These are phyloP conservation scores for Claviceps paspali DNA, from an alignment of 2,329 filamentous ascomycete species.

Conservation along the genomic window DNA sequence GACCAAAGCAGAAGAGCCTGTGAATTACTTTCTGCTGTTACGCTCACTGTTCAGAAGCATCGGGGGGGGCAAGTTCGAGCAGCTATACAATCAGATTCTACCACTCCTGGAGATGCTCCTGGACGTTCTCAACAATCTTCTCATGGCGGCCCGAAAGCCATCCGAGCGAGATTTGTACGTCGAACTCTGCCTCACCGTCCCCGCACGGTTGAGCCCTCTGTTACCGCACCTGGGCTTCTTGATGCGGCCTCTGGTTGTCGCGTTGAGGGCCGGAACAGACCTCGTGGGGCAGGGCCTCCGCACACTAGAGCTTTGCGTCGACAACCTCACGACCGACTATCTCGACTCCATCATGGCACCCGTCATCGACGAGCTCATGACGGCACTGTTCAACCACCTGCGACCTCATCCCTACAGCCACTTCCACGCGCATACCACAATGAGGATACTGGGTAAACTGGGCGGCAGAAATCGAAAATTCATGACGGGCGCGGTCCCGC, in stretches of 20 bases:
- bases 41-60: constrained; percentile 92
- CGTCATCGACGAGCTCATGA: constrained; percentile 98
- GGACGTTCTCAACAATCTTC: constrained; percentile 88
- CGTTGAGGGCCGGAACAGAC: constrained; percentile 78
- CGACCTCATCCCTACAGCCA: constrained; percentile 90
- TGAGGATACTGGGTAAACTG: constrained; percentile 91
- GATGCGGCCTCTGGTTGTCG: constrained; percentile 95
- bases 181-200: constrained; percentile 90
- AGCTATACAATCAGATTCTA: constrained; percentile 94
- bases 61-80: constrained; percentile 90
- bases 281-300: constrained; percentile 86
- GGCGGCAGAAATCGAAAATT: constrained; percentile 93
- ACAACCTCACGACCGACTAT: constrained; percentile 95
- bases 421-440: constrained; percentile 93
- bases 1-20: constrained; percentile 88
- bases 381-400: constrained; percentile 88
- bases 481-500: constrained; percentile 73
- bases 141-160: constrained; percentile 80
- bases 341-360: constrained; percentile 98
- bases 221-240: constrained; percentile 89
- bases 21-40: constrained; percentile 94
- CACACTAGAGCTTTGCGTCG: constrained; percentile 90
- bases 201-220: constrained; percentile 83
- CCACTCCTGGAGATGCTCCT: constrained; percentile 93
- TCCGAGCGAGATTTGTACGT: constrained; percentile 91